Conservation (phyloP, 2,329 filamentous ascomycete genomes). For the Mycosphaerella sp. region DNA sequence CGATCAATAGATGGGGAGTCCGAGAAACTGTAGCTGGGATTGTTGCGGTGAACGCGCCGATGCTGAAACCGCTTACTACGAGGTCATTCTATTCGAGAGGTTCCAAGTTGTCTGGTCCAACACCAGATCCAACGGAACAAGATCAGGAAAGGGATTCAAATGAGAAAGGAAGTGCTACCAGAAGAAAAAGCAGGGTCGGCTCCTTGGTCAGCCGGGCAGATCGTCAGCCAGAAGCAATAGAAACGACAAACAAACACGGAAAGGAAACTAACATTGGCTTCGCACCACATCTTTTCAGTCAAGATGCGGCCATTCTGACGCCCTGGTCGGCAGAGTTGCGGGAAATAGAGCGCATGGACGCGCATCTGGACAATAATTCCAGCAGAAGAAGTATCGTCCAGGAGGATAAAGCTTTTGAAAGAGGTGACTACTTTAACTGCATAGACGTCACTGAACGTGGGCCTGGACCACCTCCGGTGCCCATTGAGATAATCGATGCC, state of each 20-base stretch:
- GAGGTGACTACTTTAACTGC: constrained; percentile 2
- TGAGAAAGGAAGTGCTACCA: constrained; percentile 7
- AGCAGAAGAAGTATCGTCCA: background rate
- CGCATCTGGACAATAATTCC: background rate
- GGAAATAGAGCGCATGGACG: constrained; percentile 7
- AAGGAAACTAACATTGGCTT: background rate
- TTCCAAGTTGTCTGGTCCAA: constrained; percentile 1
- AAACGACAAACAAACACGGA: background rate
- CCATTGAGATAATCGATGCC: constrained; percentile 7
- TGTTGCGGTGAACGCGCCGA: constrained; percentile 35
- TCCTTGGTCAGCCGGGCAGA: constrained; percentile 1
- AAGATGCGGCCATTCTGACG: background rate
- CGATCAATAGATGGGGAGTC: constrained; percentile 38
- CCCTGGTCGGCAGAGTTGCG: background rate
- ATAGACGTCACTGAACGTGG: background rate
- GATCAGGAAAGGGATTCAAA: background rate
- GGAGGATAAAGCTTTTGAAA: constrained; percentile 2
- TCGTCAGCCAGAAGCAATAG: constrained; percentile 6
- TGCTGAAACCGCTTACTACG: constrained; percentile 31
- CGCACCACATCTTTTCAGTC: background rate
- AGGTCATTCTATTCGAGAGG: constrained; percentile 30
- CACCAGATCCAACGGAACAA: background rate
- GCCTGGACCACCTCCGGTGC: background rate
- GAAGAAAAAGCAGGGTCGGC: constrained; percentile 9
- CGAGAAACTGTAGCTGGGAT: constrained; percentile 37